Conservation (phyloP, 345 rosid species). For the Sapria himalayana region DNA sequence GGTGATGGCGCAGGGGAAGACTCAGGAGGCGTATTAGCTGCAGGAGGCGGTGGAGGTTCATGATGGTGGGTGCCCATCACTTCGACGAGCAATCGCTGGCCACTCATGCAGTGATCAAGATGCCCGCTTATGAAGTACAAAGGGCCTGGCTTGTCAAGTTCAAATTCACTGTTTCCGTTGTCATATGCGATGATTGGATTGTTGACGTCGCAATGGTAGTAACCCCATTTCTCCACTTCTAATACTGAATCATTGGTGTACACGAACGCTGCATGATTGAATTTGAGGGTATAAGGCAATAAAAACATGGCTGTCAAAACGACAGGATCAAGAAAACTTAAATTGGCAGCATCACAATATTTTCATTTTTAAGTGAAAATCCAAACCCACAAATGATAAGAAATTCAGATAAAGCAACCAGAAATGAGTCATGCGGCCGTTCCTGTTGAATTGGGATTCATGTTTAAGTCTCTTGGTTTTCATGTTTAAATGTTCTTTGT, state of each 20-base stretch:
- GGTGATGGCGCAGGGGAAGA: slow-evolving; percentile 15
- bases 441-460: too few relatives aligned
- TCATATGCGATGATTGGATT: slow-evolving; percentile 20
- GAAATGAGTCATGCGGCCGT: too few relatives aligned
- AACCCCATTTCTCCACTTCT: slow-evolving; percentile 57
- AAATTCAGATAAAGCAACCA: too few relatives aligned
- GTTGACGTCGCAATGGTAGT: slow-evolving; percentile 46
- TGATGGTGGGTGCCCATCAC: slow-evolving; percentile 36
- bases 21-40: slow-evolving; percentile 16
- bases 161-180: slow-evolving; percentile 37
- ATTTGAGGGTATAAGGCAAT: not conserved
- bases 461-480: too few relatives aligned
- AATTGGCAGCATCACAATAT: too few relatives aligned
- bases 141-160: slow-evolving; percentile 47
- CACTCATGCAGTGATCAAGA: slow-evolving; percentile 33
- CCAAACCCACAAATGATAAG: too few relatives aligned
- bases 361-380: too few relatives aligned
- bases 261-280: slow-evolving; percentile 23
- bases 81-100: slow-evolving; percentile 50
- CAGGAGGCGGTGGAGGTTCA: slow-evolving; percentile 14
- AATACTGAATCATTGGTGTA: slow-evolving; percentile 57
- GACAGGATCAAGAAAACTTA: not conserved
- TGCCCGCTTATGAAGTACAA: slow-evolving; percentile 62
- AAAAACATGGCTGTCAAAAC: too few relatives aligned
- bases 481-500: too few relatives aligned